These are phyloP conservation scores for Strombidium stylifer DNA, from an alignment of 73 alveolate genomes.

Conservation along the genomic window DNA sequence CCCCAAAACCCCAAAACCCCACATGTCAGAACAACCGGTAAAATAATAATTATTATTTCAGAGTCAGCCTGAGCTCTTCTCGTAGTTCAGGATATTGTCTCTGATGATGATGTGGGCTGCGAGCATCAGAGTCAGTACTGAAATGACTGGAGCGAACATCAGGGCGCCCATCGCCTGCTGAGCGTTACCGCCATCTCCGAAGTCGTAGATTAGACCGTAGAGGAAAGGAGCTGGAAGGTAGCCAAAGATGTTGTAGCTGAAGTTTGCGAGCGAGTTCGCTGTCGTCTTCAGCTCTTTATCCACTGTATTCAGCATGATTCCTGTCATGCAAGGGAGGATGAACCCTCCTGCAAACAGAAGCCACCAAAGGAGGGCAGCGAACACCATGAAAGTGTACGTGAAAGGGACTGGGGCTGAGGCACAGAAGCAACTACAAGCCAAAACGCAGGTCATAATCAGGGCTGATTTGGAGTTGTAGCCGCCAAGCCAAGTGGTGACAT, in stretches of 20 bases:
- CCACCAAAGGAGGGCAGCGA: conserved; percentile 73
- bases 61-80: too few relatives aligned
- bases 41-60: too few relatives aligned
- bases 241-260: conserved; percentile 76
- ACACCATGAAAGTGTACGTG: conserved; percentile 43
- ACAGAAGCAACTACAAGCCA: conserved; percentile 38
- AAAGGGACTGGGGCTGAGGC: conserved; percentile 81
- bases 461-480: conserved; percentile 20
- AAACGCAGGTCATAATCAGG: conserved; percentile 9
- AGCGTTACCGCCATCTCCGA: conserved; percentile 77
- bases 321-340: conserved; percentile 91
- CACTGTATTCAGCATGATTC: conserved; percentile 67
- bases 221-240: conserved; percentile 85
- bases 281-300: conserved; percentile 61
- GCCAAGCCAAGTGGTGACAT: conserved; percentile 10
- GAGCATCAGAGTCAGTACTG: too few relatives aligned
- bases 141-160: too few relatives aligned
- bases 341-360: conserved; percentile 88
- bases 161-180: too few relatives aligned
- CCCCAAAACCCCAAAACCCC: too few relatives aligned
- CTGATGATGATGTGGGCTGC: too few relatives aligned
- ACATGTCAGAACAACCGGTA: too few relatives aligned
- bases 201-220: conserved; percentile 71
- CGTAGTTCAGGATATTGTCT: too few relatives aligned
- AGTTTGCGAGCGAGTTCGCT: conserved; percentile 75